Evolutionary conservation across 1,284 basidiomycete species (phyloP).

Genomic region (Ustilago shanxiensis): DNA sequence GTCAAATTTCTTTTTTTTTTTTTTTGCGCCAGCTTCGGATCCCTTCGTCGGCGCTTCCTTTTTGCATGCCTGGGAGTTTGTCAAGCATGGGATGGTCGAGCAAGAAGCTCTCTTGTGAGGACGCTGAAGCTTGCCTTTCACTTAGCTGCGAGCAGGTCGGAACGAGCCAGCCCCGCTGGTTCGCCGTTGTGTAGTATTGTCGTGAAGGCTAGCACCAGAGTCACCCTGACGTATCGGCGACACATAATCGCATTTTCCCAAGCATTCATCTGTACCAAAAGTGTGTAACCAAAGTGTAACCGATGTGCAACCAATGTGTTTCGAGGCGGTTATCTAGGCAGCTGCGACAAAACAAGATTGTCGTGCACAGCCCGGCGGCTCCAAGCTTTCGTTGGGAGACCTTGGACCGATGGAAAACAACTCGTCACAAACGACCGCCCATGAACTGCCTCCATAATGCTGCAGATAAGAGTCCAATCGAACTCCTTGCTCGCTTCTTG

Average conservation of each 20-base stretch:
- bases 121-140: not conserved
- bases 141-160: not conserved
- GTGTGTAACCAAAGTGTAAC: too few species aligned
- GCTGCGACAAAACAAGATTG: not conserved
- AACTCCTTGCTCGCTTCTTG: not conserved
- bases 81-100: too few species aligned
- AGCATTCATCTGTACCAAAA: not conserved
- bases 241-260: not conserved
- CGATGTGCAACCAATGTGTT: too few species aligned
- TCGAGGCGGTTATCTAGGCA: not conserved
- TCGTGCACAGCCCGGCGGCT: slow-evolving; percentile 1
- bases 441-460: not conserved
- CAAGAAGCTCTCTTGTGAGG: too few species aligned
- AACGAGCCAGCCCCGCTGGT: not conserved
- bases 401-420: not conserved
- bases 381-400: not conserved
- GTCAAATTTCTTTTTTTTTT: slow-evolving; percentile 28
- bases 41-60: too few species aligned
- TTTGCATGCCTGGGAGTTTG: too few species aligned
- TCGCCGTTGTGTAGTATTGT: not conserved
- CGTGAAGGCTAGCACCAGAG: not conserved
- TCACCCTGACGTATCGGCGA: not conserved
- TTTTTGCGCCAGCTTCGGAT: too few species aligned
- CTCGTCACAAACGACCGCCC: not conserved
- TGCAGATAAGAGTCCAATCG: not conserved